Conservation (phyloP, 768 basidiomycete species). For the Lentinula raphanica region DNA sequence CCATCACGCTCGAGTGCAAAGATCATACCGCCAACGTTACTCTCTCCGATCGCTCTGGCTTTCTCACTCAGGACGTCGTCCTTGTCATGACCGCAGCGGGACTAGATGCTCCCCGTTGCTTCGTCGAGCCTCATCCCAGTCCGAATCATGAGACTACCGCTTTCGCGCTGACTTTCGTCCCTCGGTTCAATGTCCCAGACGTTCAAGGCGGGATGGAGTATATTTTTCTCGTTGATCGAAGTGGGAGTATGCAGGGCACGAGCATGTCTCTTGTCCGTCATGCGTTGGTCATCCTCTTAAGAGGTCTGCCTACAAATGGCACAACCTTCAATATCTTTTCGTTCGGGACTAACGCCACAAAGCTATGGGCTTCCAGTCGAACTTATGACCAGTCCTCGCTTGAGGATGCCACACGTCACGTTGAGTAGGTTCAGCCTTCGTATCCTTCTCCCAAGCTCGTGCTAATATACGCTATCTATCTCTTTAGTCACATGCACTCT, state of each 20-base stretch:
- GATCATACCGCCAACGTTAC: neutral
- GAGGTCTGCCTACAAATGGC: slow-evolving; percentile 36
- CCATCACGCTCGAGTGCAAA: neutral
- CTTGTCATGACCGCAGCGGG: slow-evolving; percentile 41
- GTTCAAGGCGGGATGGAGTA: slow-evolving; percentile 43
- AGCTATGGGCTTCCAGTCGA: slow-evolving; percentile 39
- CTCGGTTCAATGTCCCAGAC: slow-evolving; percentile 39
- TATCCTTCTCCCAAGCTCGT: too few species aligned
- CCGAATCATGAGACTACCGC: slow-evolving; percentile 31
- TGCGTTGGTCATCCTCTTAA: slow-evolving; percentile 41
- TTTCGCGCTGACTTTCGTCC: slow-evolving; percentile 49
- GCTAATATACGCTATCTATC: too few species aligned
- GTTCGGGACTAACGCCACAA: slow-evolving; percentile 31
- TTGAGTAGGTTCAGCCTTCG: too few species aligned
- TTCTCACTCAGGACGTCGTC: slow-evolving; percentile 46
- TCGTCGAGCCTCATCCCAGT: slow-evolving; percentile 38
- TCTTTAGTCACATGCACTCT: too few species aligned
- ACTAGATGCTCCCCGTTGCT: slow-evolving; percentile 50
- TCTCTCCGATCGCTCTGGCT: slow-evolving; percentile 11
- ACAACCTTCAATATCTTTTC: slow-evolving; percentile 53
- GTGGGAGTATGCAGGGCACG: slow-evolving; percentile 42
- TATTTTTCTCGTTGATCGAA: slow-evolving; percentile 56
- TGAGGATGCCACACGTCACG: too few species aligned
- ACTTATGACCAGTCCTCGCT: too few species aligned
- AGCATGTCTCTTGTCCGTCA: slow-evolving; percentile 42